These are phyloP conservation scores for Gregarina niphandrodes DNA, from an alignment of 169 alveolate species.

Conservation along the genomic window DNA sequence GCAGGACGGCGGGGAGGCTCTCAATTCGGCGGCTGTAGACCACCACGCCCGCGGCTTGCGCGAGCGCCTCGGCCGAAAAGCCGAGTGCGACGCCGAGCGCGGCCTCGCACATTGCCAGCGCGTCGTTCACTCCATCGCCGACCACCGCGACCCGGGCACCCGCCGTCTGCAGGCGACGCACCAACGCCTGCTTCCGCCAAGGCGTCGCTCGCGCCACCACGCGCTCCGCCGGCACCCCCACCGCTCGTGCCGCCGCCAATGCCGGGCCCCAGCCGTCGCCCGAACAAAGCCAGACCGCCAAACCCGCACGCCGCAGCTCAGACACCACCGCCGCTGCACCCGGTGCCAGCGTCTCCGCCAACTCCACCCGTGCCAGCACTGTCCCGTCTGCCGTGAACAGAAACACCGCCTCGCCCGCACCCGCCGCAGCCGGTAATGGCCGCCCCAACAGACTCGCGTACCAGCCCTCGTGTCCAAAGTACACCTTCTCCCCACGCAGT, in stretches of 20 bases:
- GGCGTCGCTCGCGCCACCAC: constrained; percentile 10
- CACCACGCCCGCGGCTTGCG: constrained; percentile 16
- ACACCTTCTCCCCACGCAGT: no score
- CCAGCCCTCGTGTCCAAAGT: no score
- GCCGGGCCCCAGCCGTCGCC: constrained; percentile 11
- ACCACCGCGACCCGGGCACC: constrained; percentile 16
- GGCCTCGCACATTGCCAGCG: constrained; percentile 20
- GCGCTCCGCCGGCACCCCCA: constrained; percentile 2
- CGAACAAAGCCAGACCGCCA: constrained; percentile 8
- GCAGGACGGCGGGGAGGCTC: background rate
- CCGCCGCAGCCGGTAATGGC: no score
- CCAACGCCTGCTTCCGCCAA: constrained; percentile 1
- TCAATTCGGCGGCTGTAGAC: background rate
- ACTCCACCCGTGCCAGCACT: constrained; percentile 6
- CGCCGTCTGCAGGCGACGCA: background rate
- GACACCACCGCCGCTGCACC: constrained; percentile 2
- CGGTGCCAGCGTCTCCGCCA: background rate
- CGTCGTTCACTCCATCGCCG: constrained; percentile 24
- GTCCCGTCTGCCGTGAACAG: constrained; percentile 1
- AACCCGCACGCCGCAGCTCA: constrained; percentile 3
- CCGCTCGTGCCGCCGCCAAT: constrained; percentile 2
- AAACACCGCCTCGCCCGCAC: constrained; percentile 3
- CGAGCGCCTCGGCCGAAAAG: constrained; percentile 11
- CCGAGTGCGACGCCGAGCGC: constrained; percentile 24
- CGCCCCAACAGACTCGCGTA: no score